Evolutionary conservation across 352 stramenopile species (phyloP), one percentile per base, ranked within the genome.

Genomic region (Phytophthora pisi): DNA sequence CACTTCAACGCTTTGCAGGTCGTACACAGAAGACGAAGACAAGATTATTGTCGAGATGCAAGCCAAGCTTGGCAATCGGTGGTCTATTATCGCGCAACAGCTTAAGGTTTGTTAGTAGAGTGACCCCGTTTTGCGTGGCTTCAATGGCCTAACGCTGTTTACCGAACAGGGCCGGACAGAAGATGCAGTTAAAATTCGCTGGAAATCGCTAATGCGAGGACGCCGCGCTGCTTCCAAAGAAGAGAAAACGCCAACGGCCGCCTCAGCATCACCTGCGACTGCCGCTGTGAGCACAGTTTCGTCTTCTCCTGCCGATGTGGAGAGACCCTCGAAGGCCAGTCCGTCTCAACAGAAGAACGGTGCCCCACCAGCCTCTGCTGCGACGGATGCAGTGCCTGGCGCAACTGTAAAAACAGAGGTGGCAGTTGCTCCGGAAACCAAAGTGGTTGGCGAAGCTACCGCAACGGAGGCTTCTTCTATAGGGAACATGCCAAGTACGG

Each of bases 1-100:
- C 45, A 51, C 42, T 61, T 23, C 46, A 2, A 15, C 15, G 13
- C 28, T 5, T 5, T 28, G 43, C 60, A 96, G 88, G 47, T 81
- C 86, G 31, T 96, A 96, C 66, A 94, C 91, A 11, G 77, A 95
- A 30, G 91, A 97, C 31, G 93, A 98, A 71, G 93, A 98, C 73
- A 88, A 92, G 11, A 91, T 97, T 66, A 96, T 98, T 36, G 73
- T 97, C n/a, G 86, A 96, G 54, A 96, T 98, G 79, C 92, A 98
- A 70, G 83, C 90, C 24, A 96, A 93, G 57, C 82, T 97, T 42
- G 93, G 93, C 6, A 98, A 97, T 51, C 85, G 90, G 5, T 98
- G 93, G 93, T 97, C 92, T 2, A 94, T 96, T 50, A 98, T 98
- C 64, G 93, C 93, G 0, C 88, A 96, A 57, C 88, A 95, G 30